These are phyloP conservation scores for Lipomyces mesembrius DNA, from an alignment of 805 yeast genomes.

Conservation along the genomic window DNA sequence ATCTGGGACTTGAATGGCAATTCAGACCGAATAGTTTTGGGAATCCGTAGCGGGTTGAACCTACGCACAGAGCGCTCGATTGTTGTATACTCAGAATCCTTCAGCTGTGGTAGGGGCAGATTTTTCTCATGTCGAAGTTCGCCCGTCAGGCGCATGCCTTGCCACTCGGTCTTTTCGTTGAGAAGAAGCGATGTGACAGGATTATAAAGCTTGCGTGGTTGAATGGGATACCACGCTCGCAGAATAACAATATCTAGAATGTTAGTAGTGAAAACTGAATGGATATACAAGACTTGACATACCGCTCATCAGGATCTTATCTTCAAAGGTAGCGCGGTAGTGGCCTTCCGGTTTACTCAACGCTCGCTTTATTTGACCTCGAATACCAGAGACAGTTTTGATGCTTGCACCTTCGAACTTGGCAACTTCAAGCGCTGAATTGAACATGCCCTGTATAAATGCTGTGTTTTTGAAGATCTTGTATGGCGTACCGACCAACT, in stretches of 20 bases:
- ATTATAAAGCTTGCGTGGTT: constrained; percentile 86
- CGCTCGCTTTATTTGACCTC: constrained; percentile 97
- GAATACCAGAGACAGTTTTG: constrained; percentile 93
- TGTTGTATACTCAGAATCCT: constrained; percentile 62
- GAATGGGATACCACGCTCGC: constrained; percentile 97
- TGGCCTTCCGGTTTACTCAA: constrained; percentile 92
- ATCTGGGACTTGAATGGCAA: constrained; percentile 94
- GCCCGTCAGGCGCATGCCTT: constrained; percentile 95
- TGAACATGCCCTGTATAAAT: constrained; percentile 94
- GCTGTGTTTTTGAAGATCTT: constrained; percentile 96
- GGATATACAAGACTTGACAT: constrained; percentile 4
- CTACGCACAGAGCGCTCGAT: constrained; percentile 82
- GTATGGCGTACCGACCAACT: constrained; percentile 92
- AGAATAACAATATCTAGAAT: constrained; percentile 75
- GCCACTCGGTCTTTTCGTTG: constrained; percentile 82
- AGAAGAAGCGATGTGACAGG: constrained; percentile 91
- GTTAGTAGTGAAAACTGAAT: neutral
- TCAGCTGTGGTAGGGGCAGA: constrained; percentile 63
- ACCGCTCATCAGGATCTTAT: constrained; percentile 78
- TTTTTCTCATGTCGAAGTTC: constrained; percentile 79
- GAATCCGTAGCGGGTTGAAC: constrained; percentile 87
- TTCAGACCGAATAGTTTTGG: constrained; percentile 71
- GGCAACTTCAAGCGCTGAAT: constrained; percentile 90
- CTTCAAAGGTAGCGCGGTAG: constrained; percentile 96
- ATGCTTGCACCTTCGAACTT: constrained; percentile 97